Evolutionary conservation across 352 stramenopile genomes (phyloP).

Genomic region (Phytopythium litorale): DNA sequence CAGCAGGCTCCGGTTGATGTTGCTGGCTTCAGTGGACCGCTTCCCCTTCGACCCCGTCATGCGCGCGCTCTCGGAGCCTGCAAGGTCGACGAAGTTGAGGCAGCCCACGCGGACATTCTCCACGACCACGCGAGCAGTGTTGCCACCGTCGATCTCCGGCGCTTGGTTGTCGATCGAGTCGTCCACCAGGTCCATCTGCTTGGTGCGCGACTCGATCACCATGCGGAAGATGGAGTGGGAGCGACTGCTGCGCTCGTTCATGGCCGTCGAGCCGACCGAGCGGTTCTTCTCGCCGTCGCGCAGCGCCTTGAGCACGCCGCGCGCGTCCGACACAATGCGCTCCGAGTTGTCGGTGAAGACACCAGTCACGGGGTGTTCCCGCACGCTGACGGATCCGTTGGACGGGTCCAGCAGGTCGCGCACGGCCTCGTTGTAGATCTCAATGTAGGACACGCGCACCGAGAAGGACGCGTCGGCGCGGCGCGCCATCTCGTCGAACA

Average conservation of each 20-base stretch:
- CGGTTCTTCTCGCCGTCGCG: conserved; percentile 41
- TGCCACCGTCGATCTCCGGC: conserved; percentile 5
- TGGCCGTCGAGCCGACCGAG: conserved; percentile 34
- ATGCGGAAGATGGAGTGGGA: conserved; percentile 53
- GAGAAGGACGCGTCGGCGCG: conserved; percentile 72
- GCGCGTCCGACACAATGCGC: conserved; percentile 31
- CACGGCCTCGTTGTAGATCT: conserved; percentile 98
- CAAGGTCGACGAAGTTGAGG: conserved; percentile 92
- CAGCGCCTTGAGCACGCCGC: conserved; percentile 31
- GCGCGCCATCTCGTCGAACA: conserved; percentile 49
- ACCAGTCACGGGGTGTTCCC: conserved; percentile 42
- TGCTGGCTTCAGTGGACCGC: conserved; percentile 44
- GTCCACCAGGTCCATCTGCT: conserved; percentile 13
- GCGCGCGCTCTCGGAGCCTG: conserved; percentile 92
- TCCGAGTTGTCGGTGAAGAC: conserved; percentile 52
- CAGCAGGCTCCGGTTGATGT: conserved; percentile 71
- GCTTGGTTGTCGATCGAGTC: conserved; percentile 13
- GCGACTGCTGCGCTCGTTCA: conserved; percentile 58
- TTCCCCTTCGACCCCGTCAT: conserved; percentile 55
- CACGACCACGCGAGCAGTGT: conserved; percentile 3
- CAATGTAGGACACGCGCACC: conserved; percentile 93
- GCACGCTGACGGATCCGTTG: conserved; percentile 28
- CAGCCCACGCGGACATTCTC: conserved; percentile 31
- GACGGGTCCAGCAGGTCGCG: conserved; percentile 83
- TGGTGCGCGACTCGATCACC: conserved; percentile 24